Evolutionary conservation across 192 early-diverging fungal species (phyloP).

Genomic region (Glomus cerebriforme): DNA sequence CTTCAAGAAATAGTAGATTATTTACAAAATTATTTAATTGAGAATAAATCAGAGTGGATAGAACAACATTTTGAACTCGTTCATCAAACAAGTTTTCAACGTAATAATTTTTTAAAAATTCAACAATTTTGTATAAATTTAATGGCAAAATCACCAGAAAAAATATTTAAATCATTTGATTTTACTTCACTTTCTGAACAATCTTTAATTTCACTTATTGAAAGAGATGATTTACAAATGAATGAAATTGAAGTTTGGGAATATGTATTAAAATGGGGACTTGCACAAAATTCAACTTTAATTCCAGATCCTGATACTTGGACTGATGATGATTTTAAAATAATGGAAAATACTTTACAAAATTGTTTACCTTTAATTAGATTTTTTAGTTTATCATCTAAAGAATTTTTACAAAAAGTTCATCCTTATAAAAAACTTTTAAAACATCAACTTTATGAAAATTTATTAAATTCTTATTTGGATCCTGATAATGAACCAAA

Average conservation of each 20-base stretch:
- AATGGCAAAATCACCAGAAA: background rate
- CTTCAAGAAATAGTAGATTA: background rate
- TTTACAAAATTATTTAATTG: background rate
- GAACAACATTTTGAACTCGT: background rate
- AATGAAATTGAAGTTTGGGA: conserved; percentile 5
- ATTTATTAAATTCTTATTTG: background rate
- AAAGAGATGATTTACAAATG: conserved; percentile 3
- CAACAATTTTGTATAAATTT: background rate
- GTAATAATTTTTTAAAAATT: background rate
- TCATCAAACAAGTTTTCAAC: background rate
- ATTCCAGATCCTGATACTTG: background rate
- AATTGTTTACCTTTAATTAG: background rate
- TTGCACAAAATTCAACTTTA: background rate
- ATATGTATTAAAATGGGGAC: conserved; percentile 1
- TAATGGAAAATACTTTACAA: background rate
- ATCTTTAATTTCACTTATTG: background rate
- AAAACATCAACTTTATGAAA: background rate
- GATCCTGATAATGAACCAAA: background rate
- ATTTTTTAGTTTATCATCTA: background rate
- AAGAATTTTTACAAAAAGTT: background rate
- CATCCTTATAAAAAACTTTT: background rate
- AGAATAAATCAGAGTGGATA: background rate
- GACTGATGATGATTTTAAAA: background rate
- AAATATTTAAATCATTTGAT: background rate
- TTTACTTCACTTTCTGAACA: background rate